A percentile compares a stretch with the other conserved stretches of the same genome.
Evolutionary conservation across 2,329 filamentous ascomycete species (phyloP).

Genomic region (Paradendryphiella salina): DNA sequence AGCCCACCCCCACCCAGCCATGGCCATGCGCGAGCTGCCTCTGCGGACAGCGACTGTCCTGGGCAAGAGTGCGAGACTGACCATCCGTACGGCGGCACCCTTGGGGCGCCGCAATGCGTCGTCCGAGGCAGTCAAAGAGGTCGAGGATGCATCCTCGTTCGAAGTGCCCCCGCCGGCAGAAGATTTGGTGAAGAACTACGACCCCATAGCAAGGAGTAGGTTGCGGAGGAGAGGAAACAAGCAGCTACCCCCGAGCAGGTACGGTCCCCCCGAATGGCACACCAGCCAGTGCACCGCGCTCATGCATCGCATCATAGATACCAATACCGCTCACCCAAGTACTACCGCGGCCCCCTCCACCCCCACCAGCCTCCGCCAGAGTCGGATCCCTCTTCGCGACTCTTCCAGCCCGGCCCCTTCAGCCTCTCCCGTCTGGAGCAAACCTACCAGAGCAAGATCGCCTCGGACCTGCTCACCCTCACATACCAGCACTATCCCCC

Average conservation of each 20-base stretch:
- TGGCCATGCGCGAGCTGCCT: constrained; percentile 47
- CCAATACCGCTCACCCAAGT: constrained; percentile 91
- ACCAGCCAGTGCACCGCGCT: neutral
- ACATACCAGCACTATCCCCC: constrained; percentile 85
- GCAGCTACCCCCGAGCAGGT: constrained; percentile 59
- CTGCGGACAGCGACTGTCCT: constrained; percentile 34
- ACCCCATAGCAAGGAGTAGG: constrained; percentile 54
- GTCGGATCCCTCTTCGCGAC: constrained; percentile 83
- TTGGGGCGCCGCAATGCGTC: constrained; percentile 53
- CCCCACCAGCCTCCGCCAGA: constrained; percentile 86
- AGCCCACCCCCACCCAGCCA: constrained; percentile 24
- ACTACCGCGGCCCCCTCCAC: constrained; percentile 89
- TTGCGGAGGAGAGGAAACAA: constrained; percentile 49
- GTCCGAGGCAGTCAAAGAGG: constrained; percentile 49
- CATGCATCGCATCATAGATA: constrained; percentile 63
- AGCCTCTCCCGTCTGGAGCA: constrained; percentile 83
- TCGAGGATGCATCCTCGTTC: constrained; percentile 56
- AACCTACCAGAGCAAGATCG: constrained; percentile 84
- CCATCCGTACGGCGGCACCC: constrained; percentile 24
- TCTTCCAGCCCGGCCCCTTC: constrained; percentile 91
- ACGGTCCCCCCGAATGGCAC: constrained; percentile 8
- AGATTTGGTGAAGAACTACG: constrained; percentile 52
- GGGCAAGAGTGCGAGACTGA: constrained; percentile 31
- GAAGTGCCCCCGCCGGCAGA: constrained; percentile 45
- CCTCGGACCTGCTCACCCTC: constrained; percentile 84